Evolutionary conservation across 1,284 basidiomycete species (phyloP), one percentile per base, ranked within the genome.

Genomic region (Amylostereum areolatum): DNA sequence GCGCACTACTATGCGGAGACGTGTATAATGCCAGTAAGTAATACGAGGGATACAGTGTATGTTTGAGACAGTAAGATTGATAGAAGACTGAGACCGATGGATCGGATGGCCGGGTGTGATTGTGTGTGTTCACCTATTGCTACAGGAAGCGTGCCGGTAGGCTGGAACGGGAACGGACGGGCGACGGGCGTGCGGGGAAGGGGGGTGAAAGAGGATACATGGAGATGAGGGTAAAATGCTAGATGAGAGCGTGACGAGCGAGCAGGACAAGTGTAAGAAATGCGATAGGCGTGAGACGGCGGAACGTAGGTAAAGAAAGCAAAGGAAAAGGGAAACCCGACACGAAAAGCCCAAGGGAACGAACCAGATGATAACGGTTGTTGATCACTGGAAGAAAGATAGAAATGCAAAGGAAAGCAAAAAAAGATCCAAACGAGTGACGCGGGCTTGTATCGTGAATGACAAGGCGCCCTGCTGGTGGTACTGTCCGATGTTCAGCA

Each of bases 391-490:
- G 6, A 47, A 47, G 49, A 49, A 55, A 53, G 49, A 49, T 56
- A 60, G 58, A 57, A 25, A 3, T 4, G 9, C 9, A 32, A 18
- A 3, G 10, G 41, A 25, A 45, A 39, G 31, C 27, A 35, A 45
- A 6, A 3, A 12, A 25, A 27, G 35, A 5, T 41, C 8, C 33
- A 34, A 50, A 37, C 2, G 32, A 41, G 59, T 62, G 51, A 66
- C 56, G 63, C n/a, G 58, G 52, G 50, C 68, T 71, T 74, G 71
- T 71, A 62, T 70, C 73, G 70, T 75, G 71, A 73, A 73, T 76
- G 66, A 70, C 70, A 74, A 72, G 67, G 53, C 47, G 53, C 35
- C 27, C 44, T 46, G 54, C 65, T 59, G 58, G 64, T 55, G 55
- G 51, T 54, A 35, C 10, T 34, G 12, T 25, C 40, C 49, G 39